Conservation (phyloP, 805 yeast genomes). For the Wickerhamomyces sydowiorum region DNA sequence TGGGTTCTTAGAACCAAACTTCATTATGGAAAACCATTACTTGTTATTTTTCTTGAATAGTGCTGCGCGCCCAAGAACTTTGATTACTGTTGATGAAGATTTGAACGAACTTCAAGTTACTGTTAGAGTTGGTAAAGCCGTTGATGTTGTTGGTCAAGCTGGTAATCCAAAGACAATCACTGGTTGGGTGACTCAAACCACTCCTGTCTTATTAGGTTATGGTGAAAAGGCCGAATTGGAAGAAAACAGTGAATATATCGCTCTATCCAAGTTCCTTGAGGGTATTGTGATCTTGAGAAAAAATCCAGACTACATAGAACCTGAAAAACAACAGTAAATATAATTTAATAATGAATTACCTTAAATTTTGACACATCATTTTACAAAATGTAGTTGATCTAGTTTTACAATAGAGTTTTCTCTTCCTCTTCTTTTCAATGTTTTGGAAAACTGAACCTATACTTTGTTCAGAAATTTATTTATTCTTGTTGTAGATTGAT, state of each 20-base stretch:
- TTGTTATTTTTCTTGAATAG: slow-evolving; percentile 81
- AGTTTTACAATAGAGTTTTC: no score
- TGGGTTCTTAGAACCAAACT: slow-evolving; percentile 80
- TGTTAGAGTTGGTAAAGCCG: slow-evolving; percentile 98
- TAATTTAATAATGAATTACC: neutral
- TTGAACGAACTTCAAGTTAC: slow-evolving; percentile 80
- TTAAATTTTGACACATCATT: neutral
- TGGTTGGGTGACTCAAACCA: slow-evolving; percentile 98
- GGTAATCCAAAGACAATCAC: slow-evolving; percentile 98
- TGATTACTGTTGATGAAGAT: slow-evolving; percentile 87
- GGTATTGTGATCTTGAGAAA: slow-evolving; percentile 91
- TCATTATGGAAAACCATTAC: slow-evolving; percentile 77
- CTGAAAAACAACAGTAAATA: slow-evolving; percentile 28
- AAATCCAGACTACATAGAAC: slow-evolving; percentile 77
- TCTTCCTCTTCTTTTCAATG: no score
- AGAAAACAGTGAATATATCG: slow-evolving; percentile 79
- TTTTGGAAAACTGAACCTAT: no score
- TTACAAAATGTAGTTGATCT: no score
- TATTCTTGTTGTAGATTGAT: no score
- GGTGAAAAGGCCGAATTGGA: slow-evolving; percentile 98
- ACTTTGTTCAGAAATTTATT: no score
- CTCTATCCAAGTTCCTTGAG: slow-evolving; percentile 77
- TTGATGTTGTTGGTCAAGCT: slow-evolving; percentile 97
- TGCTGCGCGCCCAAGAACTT: slow-evolving; percentile 88
- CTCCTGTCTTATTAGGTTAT: slow-evolving; percentile 88